Evolutionary conservation across 768 basidiomycete species (phyloP).

Genomic region (Hygrophoropsis aurantiaca): DNA sequence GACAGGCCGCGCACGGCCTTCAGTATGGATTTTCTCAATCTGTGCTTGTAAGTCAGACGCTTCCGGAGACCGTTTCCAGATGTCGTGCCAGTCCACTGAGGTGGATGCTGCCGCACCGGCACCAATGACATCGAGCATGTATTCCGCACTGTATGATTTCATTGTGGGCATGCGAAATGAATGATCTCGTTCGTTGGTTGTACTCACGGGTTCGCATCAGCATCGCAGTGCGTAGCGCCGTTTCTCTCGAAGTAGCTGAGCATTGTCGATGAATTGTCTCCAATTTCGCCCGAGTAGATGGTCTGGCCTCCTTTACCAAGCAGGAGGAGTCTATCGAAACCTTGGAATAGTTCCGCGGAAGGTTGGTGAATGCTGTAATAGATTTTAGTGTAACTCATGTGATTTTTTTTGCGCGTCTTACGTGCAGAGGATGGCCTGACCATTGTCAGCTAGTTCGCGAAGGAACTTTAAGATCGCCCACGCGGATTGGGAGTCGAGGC

Average conservation of each 20-base stretch:
- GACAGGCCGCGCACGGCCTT: slow-evolving; percentile 43
- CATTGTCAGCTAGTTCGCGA: slow-evolving; percentile 71
- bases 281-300: slow-evolving; percentile 71
- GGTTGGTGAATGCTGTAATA: slow-evolving; percentile 53
- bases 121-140: slow-evolving; percentile 71
- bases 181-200: slow-evolving; percentile 6
- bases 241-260: slow-evolving; percentile 77
- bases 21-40: slow-evolving; percentile 46
- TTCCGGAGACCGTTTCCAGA: slow-evolving; percentile 59
- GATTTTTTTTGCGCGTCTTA: slow-evolving; percentile 30
- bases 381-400: not conserved
- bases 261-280: slow-evolving; percentile 56
- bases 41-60: slow-evolving; percentile 32
- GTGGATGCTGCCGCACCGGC: slow-evolving; percentile 66
- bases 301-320: slow-evolving; percentile 74
- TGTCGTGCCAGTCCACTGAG: slow-evolving; percentile 54
- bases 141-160: slow-evolving; percentile 46
- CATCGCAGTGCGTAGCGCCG: slow-evolving; percentile 61
- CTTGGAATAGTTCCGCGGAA: slow-evolving; percentile 79
- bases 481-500: slow-evolving; percentile 83
- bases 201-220: slow-evolving; percentile 63
- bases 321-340: slow-evolving; percentile 76
- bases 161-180: not conserved
- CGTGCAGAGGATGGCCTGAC: slow-evolving; percentile 92
- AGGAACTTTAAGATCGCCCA: slow-evolving; percentile 82